Percentiles rank a stretch among this genome's conserved stretches.
Evolutionary conservation across 169 alveolate species (phyloP).

Genomic region (Theileria annulata): DNA sequence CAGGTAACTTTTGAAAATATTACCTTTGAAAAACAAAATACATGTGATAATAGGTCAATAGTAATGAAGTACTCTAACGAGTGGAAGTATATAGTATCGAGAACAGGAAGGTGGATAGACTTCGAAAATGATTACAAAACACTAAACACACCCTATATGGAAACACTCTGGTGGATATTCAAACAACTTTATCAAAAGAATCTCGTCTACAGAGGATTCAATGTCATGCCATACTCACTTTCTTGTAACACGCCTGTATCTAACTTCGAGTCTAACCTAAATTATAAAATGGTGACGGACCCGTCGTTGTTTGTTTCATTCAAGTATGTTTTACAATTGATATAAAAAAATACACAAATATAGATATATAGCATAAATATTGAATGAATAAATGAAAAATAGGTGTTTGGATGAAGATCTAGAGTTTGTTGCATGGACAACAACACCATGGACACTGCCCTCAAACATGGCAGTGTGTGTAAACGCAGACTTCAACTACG

Average conservation of each 20-base stretch:
- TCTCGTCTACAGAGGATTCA: conserved; percentile 93
- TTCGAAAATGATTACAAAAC: conserved; percentile 98
- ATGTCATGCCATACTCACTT: conserved; percentile 99
- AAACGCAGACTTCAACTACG: conserved; percentile 89
- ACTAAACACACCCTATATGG: conserved; percentile 97
- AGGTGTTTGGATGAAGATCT: conserved; percentile 63
- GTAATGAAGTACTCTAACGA: conserved; percentile 95
- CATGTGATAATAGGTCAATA: conserved; percentile 86
- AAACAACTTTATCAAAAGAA: conserved; percentile 89
- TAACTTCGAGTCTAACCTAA: conserved; percentile 96
- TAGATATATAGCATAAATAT: neutral
- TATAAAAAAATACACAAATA: neutral
- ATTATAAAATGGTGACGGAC: conserved; percentile 94
- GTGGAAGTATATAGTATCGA: conserved; percentile 87
- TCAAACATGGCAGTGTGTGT: conserved; percentile 94
- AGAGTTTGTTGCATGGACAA: conserved; percentile 96
- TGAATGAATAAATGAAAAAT: neutral
- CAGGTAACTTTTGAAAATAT: conserved; percentile 27
- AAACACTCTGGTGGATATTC: conserved; percentile 94
- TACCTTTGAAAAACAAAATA: conserved; percentile 84
- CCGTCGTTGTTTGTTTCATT: conserved; percentile 94
- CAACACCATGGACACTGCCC: conserved; percentile 99
- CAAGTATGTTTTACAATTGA: conserved; percentile 21
- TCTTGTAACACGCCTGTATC: conserved; percentile 96
- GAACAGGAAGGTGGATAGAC: conserved; percentile 99